A percentile compares a stretch with the other conserved stretches of the same genome.
Evolutionary conservation across 2,329 filamentous ascomycete genomes (phyloP).

Genomic region (Leptographium lundbergii): DNA sequence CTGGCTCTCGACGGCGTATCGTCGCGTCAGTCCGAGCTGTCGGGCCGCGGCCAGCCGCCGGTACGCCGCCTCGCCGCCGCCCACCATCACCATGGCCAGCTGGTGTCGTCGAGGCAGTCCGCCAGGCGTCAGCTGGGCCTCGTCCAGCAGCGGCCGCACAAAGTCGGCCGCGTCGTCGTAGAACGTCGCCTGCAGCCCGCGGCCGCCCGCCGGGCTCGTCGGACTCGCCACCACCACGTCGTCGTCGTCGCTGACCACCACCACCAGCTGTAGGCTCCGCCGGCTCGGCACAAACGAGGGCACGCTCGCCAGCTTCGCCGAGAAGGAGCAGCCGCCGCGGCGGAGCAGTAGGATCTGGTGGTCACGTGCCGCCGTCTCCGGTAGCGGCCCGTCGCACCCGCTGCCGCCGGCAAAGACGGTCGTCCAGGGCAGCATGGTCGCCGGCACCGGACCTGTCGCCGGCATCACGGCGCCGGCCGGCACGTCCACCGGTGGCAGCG

Average conservation of each 20-base stretch:
- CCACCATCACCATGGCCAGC: constrained; percentile 74
- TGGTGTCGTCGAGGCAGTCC: constrained; percentile 59
- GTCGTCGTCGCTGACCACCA: constrained; percentile 57
- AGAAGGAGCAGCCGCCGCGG: constrained; percentile 76
- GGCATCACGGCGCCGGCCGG: constrained; percentile 20
- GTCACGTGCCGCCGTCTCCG: constrained; percentile 34
- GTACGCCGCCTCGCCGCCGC: constrained; percentile 55
- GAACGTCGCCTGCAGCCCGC: constrained; percentile 12
- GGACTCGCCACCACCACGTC: constrained; percentile 7
- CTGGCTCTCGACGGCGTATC: constrained; percentile 72
- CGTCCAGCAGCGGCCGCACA: constrained; percentile 57
- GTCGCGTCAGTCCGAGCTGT: constrained; percentile 60
- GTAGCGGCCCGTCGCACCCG: constrained; percentile 48
- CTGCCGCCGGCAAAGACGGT: constrained; percentile 59
- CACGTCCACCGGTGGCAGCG: constrained; percentile 29
- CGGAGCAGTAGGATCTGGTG: constrained; percentile 73
- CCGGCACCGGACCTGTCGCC: constrained; percentile 20
- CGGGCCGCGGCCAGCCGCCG: constrained; percentile 48
- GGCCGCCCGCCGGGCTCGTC: not conserved
- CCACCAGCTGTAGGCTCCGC: constrained; percentile 60
- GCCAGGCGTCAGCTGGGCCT: constrained; percentile 55
- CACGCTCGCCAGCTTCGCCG: constrained; percentile 72
- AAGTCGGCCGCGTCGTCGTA: constrained; percentile 21
- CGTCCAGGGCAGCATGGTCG: constrained; percentile 48
- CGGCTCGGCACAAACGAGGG: constrained; percentile 56